Evolutionary conservation across 345 rosid genomes (phyloP), one percentile per base, ranked within the genome.

Genomic region (Boechera stricta): DNA sequence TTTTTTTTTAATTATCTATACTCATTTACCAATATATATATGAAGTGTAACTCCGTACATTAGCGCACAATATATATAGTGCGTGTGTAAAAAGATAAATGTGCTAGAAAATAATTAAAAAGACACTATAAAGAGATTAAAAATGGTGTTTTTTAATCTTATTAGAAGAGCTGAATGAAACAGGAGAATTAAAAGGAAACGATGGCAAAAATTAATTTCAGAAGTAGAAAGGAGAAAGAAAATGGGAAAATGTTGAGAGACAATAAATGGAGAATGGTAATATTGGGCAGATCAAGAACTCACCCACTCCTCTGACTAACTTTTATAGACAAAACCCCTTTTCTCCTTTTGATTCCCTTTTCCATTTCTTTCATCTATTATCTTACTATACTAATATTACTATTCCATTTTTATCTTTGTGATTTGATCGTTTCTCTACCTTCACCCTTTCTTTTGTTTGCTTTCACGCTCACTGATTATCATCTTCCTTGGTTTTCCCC

Each of bases 281-380:
- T 78, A 83, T 85, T 76, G 90, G 87, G 87, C 84, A 81, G 84
- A 89, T 86, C 88, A 85, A 84, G 81, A 81, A 86, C 90, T 58
- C 91, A 89, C 89, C 92, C 33, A 89, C 92, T 89, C 90, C 80
- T 77, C 94, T 86, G 94, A 87, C 94, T 88, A 87, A 82, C 84
- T 84, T 87, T 81, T 80, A 49, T 66, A 65, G 55, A 66, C 63
- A 65, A 42, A 48, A 48, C 67, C 45, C 64, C 54, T 58, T 69
- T 74, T 81, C 81, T 81, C 82, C 60, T 86, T 78, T 84, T 86
- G 87, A 86, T 89, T 89, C 89, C 81, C 66, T 71, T 90, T 85
- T 75, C 49, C 54, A 72, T 82, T 81, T 47, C 2, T 41, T 36
- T 38, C 64, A 69, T 69, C 52, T 44, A 16, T 48, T 39, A 47